phyloP scores from a whole-genome alignment of 768 basidiomycete species.

The Austroboletus eburneus region DNA sequence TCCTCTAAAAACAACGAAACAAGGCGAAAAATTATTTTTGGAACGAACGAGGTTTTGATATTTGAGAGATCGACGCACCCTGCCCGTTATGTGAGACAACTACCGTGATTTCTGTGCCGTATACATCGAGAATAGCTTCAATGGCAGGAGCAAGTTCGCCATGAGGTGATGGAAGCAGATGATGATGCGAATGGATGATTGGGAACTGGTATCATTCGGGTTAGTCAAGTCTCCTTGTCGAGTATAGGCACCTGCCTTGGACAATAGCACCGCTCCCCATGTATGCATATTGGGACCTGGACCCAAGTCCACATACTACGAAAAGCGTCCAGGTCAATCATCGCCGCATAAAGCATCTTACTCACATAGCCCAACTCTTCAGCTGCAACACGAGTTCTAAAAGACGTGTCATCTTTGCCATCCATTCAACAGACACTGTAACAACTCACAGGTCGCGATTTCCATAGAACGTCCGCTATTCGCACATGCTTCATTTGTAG shows the following conservation, averaged over 20 bases:
- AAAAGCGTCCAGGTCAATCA: constrained; percentile 1
- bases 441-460: constrained; percentile 72
- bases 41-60: neutral
- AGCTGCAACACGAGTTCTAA: constrained; percentile 67
- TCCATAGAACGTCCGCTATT: constrained; percentile 69
- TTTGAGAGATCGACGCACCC: constrained; percentile 46
- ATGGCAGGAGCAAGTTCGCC: constrained; percentile 90
- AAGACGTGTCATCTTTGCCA: constrained; percentile 2
- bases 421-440: neutral
- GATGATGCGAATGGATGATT: constrained; percentile 81
- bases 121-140: constrained; percentile 77
- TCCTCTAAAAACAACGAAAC: constrained; percentile 52
- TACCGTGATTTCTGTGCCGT: constrained; percentile 73
- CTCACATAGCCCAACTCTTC: constrained; percentile 81
- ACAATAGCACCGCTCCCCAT: constrained; percentile 81
- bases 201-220: constrained; percentile 56
- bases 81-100: constrained; percentile 93
- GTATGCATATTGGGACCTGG: constrained; percentile 87
- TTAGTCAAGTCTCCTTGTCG: neutral
- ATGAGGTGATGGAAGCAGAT: constrained; percentile 79
- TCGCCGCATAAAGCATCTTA: constrained; percentile 7
- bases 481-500: neutral
- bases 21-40: no score
- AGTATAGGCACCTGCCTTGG: constrained; percentile 47
- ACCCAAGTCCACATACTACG: constrained; percentile 80